A percentile compares a stretch with the other conserved stretches of the same genome.
Evolutionary conservation across 768 basidiomycete genomes (phyloP).

Genomic region (Kwoniella sp.): DNA sequence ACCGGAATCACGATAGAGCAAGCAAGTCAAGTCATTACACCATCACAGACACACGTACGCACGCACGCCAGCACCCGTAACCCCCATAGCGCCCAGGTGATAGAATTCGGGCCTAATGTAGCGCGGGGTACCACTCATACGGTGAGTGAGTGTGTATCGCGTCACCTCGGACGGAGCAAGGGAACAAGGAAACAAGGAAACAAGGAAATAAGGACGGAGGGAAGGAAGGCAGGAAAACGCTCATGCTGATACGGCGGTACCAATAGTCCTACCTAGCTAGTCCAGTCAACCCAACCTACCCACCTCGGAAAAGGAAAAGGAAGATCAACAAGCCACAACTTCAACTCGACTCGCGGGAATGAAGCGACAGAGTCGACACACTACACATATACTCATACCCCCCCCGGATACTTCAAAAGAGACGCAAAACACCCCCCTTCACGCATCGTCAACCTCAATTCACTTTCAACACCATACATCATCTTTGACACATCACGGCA

Average conservation of each 20-base stretch:
- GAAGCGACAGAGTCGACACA: background rate
- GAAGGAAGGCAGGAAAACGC: too few species aligned
- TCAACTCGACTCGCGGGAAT: background rate
- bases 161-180: background rate
- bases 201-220: background rate
- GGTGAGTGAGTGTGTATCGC: too few species aligned
- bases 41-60: too few species aligned
- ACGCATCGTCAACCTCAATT: slow-evolving; percentile 4
- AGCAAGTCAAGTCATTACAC: too few species aligned
- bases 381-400: slow-evolving; percentile 20
- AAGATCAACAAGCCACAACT: background rate
- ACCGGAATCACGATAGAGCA: background rate
- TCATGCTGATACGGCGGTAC: too few species aligned
- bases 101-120: too few species aligned
- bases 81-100: too few species aligned
- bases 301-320: background rate
- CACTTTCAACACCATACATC: slow-evolving; percentile 8
- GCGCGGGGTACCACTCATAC: too few species aligned
- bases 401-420: background rate
- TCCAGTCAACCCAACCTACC: background rate
- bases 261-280: background rate
- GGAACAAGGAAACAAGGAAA: background rate
- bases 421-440: slow-evolving; percentile 2
- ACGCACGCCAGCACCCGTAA: background rate
- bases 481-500: slow-evolving; percentile 11